Percentiles rank a stretch among this genome's conserved stretches.
Evolutionary conservation across 139 green algal species (phyloP).

Genomic region (Asterochloris erici): DNA sequence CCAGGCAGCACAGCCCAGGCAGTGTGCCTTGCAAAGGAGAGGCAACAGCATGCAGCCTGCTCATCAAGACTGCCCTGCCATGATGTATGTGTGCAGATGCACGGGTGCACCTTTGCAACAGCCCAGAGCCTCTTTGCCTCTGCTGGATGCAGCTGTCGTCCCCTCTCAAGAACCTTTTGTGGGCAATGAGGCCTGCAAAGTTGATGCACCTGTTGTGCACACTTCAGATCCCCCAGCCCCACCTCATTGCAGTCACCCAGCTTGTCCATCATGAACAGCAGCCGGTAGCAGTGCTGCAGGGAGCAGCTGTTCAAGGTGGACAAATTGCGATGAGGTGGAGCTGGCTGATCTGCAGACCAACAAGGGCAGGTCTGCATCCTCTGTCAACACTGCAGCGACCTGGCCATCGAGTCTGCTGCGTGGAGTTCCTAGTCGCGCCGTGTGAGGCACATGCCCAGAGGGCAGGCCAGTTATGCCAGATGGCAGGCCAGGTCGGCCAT

Average conservation of each 20-base stretch:
- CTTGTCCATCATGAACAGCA: slow-evolving; percentile 95
- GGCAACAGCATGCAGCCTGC: too few relatives aligned
- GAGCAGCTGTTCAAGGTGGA: too few relatives aligned
- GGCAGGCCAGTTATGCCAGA: too few relatives aligned
- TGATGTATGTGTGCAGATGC: too few relatives aligned
- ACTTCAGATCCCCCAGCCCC: slow-evolving; percentile 50
- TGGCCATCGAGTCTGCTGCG: slow-evolving; percentile 32
- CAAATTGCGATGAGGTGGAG: too few relatives aligned
- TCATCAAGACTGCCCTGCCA: too few relatives aligned
- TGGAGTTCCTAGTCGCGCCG: too few relatives aligned
- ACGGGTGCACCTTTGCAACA: neutral
- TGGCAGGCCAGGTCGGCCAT: slow-evolving; percentile 81
- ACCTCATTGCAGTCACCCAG: slow-evolving; percentile 76
- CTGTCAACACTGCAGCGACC: slow-evolving; percentile 89
- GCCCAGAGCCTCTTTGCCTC: too few relatives aligned
- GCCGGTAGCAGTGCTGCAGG: slow-evolving; percentile 12
- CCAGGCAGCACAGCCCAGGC: too few relatives aligned
- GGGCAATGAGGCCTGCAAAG: slow-evolving; percentile 69
- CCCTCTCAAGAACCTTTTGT: slow-evolving; percentile 86
- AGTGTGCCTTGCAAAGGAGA: too few relatives aligned
- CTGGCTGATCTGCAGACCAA: too few relatives aligned
- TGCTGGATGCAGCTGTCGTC: neutral
- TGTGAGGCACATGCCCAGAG: too few relatives aligned
- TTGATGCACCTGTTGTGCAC: slow-evolving; percentile 43
- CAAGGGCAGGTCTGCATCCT: slow-evolving; percentile 97